phyloP scores from a whole-genome alignment of 441 rosid species.

The Pelargonium myrrhifolium region DNA sequence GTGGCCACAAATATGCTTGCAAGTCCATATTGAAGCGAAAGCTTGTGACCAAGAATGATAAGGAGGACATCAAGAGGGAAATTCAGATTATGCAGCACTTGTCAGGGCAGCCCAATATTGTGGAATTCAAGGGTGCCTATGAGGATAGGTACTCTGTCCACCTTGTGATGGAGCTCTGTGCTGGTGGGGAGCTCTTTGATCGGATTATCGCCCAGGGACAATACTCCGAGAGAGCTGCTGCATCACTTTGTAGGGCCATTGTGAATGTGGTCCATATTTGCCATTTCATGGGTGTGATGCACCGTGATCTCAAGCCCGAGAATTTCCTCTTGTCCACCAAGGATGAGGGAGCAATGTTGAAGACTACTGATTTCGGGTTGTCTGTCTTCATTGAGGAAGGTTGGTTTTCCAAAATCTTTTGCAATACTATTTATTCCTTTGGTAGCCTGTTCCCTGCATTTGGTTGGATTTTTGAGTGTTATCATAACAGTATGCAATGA shows the following conservation, averaged over 20 bases:
- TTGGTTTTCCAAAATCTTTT: slow-evolving; percentile 14
- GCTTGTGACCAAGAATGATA: slow-evolving; percentile 49
- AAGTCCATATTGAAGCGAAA: slow-evolving; percentile 83
- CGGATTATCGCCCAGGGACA: slow-evolving; percentile 69
- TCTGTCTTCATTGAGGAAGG: slow-evolving; percentile 93
- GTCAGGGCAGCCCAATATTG: slow-evolving; percentile 82
- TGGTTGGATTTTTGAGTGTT: not conserved
- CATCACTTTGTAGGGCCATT: slow-evolving; percentile 52
- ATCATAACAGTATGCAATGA: not conserved
- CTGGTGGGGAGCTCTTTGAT: slow-evolving; percentile 95
- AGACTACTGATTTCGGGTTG: slow-evolving; percentile 87
- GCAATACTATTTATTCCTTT: not conserved
- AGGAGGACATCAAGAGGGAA: slow-evolving; percentile 78
- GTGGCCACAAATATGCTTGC: slow-evolving; percentile 62
- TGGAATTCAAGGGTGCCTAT: slow-evolving; percentile 74
- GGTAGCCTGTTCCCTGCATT: not conserved
- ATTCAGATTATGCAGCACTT: slow-evolving; percentile 80
- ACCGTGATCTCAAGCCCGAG: slow-evolving; percentile 92
- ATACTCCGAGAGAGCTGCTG: slow-evolving; percentile 85
- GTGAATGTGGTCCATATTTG: slow-evolving; percentile 82
- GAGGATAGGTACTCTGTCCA: slow-evolving; percentile 84
- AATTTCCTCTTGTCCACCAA: slow-evolving; percentile 73
- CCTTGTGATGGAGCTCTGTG: slow-evolving; percentile 93
- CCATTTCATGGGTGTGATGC: slow-evolving; percentile 91
- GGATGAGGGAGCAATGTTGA: slow-evolving; percentile 59